phyloP scores from a whole-genome alignment of 345 rosid species.

The Rhizophora mangle region DNA sequence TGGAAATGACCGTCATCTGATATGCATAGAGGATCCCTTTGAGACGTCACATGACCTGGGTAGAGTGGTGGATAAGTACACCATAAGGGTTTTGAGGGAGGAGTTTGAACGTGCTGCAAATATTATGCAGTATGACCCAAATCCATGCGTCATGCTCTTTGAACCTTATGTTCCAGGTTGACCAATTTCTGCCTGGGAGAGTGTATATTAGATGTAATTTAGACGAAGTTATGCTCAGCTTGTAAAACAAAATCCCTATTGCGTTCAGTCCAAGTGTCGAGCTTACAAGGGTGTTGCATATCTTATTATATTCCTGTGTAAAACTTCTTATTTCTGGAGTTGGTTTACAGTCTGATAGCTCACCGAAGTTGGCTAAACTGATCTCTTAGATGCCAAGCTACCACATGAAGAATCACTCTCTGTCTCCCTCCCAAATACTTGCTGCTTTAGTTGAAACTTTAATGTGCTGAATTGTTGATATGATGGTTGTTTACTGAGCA shows the following conservation, averaged over 20 bases:
- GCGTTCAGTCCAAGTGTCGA: neutral
- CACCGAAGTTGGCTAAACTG: too few species aligned
- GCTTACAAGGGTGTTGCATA: neutral
- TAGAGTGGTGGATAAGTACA: constrained; percentile 86
- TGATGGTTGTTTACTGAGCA: too few species aligned
- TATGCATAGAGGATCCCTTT: constrained; percentile 99
- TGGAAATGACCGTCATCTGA: constrained; percentile 94
- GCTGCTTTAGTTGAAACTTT: too few species aligned
- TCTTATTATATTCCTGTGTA: neutral
- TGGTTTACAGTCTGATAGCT: too few species aligned
- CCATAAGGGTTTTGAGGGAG: constrained; percentile 83
- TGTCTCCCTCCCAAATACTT: too few species aligned
- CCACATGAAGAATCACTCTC: too few species aligned
- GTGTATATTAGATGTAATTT: constrained; percentile 14
- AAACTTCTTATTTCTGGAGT: too few species aligned
- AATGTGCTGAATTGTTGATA: too few species aligned
- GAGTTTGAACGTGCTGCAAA: constrained; percentile 96
- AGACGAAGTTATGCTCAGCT: constrained; percentile 1
- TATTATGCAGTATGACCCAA: constrained; percentile 69
- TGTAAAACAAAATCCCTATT: neutral
- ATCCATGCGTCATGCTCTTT: constrained; percentile 65
- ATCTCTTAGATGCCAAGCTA: too few species aligned
- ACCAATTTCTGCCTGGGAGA: neutral
- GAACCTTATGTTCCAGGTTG: constrained; percentile 53
- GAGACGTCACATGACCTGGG: constrained; percentile 83